Conservation (phyloP, 352 stramenopile genomes). For the Globisporangium heterothallicum region DNA sequence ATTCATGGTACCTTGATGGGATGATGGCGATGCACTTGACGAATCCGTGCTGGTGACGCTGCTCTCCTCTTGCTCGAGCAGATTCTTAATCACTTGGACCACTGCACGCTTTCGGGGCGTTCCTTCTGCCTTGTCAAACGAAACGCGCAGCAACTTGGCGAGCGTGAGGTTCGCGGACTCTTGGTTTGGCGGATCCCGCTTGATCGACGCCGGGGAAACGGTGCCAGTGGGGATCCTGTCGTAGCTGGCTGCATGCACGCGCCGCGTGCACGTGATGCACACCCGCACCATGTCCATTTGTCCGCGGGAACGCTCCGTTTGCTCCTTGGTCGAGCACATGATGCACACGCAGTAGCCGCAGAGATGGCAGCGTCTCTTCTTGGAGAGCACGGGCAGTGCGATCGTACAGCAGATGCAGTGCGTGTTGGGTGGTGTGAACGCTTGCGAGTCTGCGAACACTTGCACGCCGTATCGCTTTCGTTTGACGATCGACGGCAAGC, state of each 20-base stretch:
- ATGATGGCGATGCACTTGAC: too few species aligned
- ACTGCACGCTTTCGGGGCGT: slow-evolving; percentile 17
- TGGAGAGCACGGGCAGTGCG: slow-evolving; percentile 21
- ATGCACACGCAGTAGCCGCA: slow-evolving; percentile 48
- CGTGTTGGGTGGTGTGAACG: slow-evolving; percentile 19
- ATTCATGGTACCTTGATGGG: too few species aligned
- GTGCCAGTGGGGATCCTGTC: slow-evolving; percentile 23
- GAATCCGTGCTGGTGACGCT: slow-evolving; percentile 19
- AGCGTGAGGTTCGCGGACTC: slow-evolving; percentile 23
- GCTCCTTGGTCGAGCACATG: slow-evolving; percentile 30
- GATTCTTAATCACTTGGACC: slow-evolving; percentile 49
- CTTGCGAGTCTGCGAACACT: slow-evolving; percentile 21
- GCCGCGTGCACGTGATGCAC: slow-evolving; percentile 45
- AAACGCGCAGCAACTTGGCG: slow-evolving; percentile 32
- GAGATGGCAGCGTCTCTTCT: slow-evolving; percentile 38
- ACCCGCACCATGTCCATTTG: slow-evolving; percentile 26
- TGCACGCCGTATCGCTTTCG: slow-evolving; percentile 37
- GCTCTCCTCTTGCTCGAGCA: slow-evolving; percentile 30
- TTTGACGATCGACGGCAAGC: slow-evolving; percentile 33
- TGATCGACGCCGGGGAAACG: slow-evolving; percentile 19
- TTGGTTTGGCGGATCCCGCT: slow-evolving; percentile 18
- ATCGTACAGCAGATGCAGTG: slow-evolving; percentile 37
- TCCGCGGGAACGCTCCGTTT: slow-evolving; percentile 24
- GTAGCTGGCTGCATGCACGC: slow-evolving; percentile 53
- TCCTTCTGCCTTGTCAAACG: slow-evolving; percentile 24